Conservation (phyloP, 1,284 basidiomycete genomes). For the Leccinum griseonigrum region DNA sequence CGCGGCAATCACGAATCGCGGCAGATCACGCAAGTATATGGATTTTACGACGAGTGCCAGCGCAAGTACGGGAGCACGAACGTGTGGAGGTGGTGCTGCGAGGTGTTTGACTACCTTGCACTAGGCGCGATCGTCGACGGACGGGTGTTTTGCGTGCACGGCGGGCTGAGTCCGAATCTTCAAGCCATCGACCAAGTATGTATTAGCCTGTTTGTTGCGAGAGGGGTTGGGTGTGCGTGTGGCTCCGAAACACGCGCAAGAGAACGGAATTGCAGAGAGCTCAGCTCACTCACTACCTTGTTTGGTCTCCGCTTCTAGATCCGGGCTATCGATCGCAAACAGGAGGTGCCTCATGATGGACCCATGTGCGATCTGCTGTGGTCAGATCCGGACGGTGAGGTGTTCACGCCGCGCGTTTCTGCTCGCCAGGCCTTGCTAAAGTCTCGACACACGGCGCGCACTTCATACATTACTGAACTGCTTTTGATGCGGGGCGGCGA, state of each 20-base stretch:
- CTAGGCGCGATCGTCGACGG: constrained; percentile 95
- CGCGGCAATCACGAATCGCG: constrained; percentile 99
- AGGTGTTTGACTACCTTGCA: constrained; percentile 97
- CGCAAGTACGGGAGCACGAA: constrained; percentile 94
- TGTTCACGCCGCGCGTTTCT: constrained; percentile 8
- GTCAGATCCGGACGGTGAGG: constrained; percentile 94
- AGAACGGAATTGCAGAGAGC: not conserved
- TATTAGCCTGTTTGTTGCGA: constrained; percentile 12
- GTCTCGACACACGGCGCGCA: not conserved
- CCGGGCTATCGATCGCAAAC: constrained; percentile 91
- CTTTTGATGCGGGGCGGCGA: not conserved
- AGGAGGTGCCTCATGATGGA: constrained; percentile 99
- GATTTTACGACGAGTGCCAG: constrained; percentile 98
- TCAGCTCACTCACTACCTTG: constrained; percentile 22
- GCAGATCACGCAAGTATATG: constrained; percentile 98
- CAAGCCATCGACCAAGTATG: constrained; percentile 84
- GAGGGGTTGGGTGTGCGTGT: constrained; percentile 5
- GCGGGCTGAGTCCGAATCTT: constrained; percentile 88
- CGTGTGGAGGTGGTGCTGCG: constrained; percentile 98
- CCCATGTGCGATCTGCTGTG: constrained; percentile 98
- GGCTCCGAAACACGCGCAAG: constrained; percentile 26
- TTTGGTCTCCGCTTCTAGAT: constrained; percentile 57
- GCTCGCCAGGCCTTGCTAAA: not conserved
- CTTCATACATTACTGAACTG: not conserved
- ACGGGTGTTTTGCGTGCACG: constrained; percentile 90